These are phyloP conservation scores for Danielia oregonensis DNA, from an alignment of 805 yeast species.

Conservation along the genomic window DNA sequence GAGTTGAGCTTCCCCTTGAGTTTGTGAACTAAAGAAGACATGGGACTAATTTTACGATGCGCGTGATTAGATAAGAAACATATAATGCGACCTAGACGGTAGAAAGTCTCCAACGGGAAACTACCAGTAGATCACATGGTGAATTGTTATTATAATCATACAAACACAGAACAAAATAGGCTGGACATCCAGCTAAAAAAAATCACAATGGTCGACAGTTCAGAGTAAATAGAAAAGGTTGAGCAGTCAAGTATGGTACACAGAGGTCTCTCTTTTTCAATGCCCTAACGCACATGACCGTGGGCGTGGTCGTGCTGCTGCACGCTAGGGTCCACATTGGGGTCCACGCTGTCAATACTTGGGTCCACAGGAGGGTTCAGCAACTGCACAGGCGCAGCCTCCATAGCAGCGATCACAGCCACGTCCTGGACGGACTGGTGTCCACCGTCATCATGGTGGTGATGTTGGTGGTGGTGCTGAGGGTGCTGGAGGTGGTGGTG, in stretches of 20 bases:
- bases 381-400: conserved; percentile 29
- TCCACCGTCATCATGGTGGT: conserved; percentile 20
- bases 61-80: neutral
- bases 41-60: neutral
- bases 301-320: conserved; percentile 40
- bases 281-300: conserved; percentile 18
- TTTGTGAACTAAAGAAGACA: neutral
- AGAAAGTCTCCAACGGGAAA: no score
- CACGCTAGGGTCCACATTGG: conserved; percentile 42
- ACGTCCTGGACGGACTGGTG: conserved; percentile 37
- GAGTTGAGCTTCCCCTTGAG: neutral
- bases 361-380: conserved; percentile 33
- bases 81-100: neutral
- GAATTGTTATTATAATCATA: no score
- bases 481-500: conserved; percentile 19
- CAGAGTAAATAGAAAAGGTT: neutral
- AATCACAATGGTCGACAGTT: neutral
- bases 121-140: no score
- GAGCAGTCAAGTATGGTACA: conserved; percentile 1
- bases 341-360: conserved; percentile 32
- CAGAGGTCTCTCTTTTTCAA: neutral
- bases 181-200: conserved; percentile 1
- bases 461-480: conserved; percentile 22
- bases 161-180: conserved; percentile 9
- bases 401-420: conserved; percentile 42